Percentiles rank a stretch among this genome's conserved stretches.
Evolutionary conservation across 192 early-diverging fungal species (phyloP).

Genomic region (Spizellomyces punctatus): DNA sequence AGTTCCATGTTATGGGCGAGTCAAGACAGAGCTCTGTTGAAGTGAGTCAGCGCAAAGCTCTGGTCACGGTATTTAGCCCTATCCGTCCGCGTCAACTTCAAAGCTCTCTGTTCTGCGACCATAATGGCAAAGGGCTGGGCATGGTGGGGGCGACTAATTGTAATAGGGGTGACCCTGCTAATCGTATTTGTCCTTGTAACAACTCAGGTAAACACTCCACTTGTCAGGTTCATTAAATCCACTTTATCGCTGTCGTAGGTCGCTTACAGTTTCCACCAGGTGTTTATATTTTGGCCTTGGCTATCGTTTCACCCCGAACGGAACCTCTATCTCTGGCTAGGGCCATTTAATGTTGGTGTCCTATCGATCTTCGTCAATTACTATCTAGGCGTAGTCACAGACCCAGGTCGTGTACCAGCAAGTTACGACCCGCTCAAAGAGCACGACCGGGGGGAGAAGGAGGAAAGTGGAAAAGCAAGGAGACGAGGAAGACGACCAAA

Average conservation of each 20-base stretch:
- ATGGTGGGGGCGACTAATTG: constrained; percentile 21
- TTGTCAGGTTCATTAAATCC: not conserved
- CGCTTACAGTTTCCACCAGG: constrained; percentile 11
- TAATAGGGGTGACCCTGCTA: constrained; percentile 27
- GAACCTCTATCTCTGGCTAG: constrained; percentile 44
- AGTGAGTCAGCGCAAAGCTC: too few species aligned
- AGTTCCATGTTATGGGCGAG: too few species aligned
- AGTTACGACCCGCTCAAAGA: constrained; percentile 29
- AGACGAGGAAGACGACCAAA: not conserved
- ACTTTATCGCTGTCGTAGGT: not conserved
- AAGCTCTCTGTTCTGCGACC: too few species aligned
- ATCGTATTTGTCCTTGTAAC: constrained; percentile 39
- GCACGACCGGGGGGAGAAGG: not conserved
- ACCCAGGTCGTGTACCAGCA: constrained; percentile 79
- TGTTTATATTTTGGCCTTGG: constrained; percentile 50
- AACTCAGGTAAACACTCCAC: constrained; percentile 19
- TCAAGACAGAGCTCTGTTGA: too few species aligned
- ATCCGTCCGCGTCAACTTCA: too few species aligned
- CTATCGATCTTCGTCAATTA: constrained; percentile 87
- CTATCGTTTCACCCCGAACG: constrained; percentile 33
- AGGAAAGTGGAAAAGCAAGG: not conserved
- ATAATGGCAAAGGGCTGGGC: too few species aligned
- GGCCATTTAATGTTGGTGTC: constrained; percentile 78
- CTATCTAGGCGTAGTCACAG: constrained; percentile 70
- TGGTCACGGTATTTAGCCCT: too few species aligned